Percentiles rank a stretch among this genome's conserved stretches.
Evolutionary conservation across 768 basidiomycete species (phyloP).

Genomic region (Tulasnella sp.): DNA sequence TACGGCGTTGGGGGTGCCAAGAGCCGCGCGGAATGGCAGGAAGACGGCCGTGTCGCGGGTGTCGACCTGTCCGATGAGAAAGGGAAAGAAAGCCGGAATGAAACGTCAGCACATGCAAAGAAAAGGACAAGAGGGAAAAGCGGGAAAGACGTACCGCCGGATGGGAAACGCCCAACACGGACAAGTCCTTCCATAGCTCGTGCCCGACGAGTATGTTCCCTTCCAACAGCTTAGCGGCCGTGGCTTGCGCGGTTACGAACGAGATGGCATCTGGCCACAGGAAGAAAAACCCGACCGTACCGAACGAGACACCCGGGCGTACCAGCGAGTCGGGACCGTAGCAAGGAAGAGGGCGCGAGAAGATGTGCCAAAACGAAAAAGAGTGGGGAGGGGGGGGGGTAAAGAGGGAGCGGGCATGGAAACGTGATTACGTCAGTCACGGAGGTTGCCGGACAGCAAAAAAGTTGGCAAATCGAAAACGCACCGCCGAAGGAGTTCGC

Average conservation of each 20-base stretch:
- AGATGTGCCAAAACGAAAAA: neutral
- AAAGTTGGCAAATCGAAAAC: slow-evolving; percentile 8
- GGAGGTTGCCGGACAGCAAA: neutral
- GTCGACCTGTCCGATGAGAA: slow-evolving; percentile 22
- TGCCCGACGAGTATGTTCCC: slow-evolving; percentile 33
- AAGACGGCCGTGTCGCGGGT: slow-evolving; percentile 31
- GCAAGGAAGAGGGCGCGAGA: neutral
- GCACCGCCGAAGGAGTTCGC: slow-evolving; percentile 25
- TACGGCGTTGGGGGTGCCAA: slow-evolving; percentile 29
- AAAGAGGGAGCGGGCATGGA: neutral
- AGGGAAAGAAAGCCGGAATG: neutral
- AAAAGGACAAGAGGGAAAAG: neutral
- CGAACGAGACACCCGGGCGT: too few species aligned
- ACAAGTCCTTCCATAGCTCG: slow-evolving; percentile 29
- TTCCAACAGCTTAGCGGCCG: slow-evolving; percentile 28
- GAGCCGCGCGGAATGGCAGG: slow-evolving; percentile 33
- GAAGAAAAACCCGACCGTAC: neutral
- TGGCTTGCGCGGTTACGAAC: slow-evolving; percentile 31
- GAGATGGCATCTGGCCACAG: slow-evolving; percentile 21
- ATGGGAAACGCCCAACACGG: slow-evolving; percentile 31
- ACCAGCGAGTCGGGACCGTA: neutral
- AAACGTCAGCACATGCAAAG: neutral
- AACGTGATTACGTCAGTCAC: slow-evolving; percentile 4
- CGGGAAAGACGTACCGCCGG: slow-evolving; percentile 28
- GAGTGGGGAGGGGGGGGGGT: neutral